Evolutionary conservation across 345 rosid genomes (phyloP), one percentile per base, ranked within the genome.

Genomic region (Erysimum cheiranthoides): DNA sequence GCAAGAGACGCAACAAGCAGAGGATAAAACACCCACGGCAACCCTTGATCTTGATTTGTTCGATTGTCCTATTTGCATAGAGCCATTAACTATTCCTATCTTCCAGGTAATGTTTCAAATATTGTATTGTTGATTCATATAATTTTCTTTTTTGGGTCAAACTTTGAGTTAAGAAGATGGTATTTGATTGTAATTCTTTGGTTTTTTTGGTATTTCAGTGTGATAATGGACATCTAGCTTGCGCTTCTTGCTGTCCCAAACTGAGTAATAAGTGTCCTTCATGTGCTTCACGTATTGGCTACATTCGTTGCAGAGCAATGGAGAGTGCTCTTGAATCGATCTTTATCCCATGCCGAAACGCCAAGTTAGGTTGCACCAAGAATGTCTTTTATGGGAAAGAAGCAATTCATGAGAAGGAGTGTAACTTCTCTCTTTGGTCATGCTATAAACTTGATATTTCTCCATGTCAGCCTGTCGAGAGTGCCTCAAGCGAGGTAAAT

Each of bases 171-270:
- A 21, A 21, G 25, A 21, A 21, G 25, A 21, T 21, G 25, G 1
- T 21, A 21, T 21, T 21, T 21, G 25, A 21, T 21, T 21, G 25
- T 21, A 21, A 21, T 21, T 21, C 25, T 21, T 21, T 21, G 25
- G 25, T 21, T 21, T 21, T 21, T 21, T 21, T 21, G 1, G 25
- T 21, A 21, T 21, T 21, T 21, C 25, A 21, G 25, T 21, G 25
- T 71, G 84, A 81, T 14, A 86, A 83, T 82, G 88, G 88, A 11
- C 88, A 85, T 53, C 43, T 80, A 39, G 85, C 85, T 12, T 85
- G 86, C 73, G 13, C 80, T n/a, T 28, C 65, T 51, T 87, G 88
- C 74, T 78, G 86, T 75, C 10, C 2, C 18, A 76, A 82, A 63
- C 51, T 85, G 63, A 16, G 16, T 35, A 75, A 83, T 36, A 80